Conservation (phyloP, 169 alveolate genomes). For the Plasmodium gonderi region DNA sequence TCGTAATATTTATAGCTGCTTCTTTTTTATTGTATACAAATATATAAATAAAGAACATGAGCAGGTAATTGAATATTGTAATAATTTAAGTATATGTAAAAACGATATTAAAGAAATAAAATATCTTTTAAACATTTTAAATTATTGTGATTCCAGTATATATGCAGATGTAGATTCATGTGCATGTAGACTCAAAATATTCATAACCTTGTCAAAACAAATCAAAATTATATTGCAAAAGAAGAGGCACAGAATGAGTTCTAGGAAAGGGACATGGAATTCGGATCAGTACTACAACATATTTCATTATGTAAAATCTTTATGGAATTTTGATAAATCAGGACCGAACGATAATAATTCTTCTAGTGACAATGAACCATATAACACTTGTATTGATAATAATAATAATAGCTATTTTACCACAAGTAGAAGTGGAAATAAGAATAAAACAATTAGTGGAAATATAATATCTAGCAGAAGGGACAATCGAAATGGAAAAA, state of each 20-base stretch:
- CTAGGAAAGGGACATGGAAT: slow-evolving; percentile 13
- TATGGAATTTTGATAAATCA: slow-evolving; percentile 70
- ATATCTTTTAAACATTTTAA: slow-evolving; percentile 62
- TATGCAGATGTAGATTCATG: slow-evolving; percentile 73
- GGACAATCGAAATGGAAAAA: not conserved
- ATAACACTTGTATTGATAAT: not conserved
- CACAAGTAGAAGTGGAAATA: not conserved
- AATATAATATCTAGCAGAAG: not conserved
- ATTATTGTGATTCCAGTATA: slow-evolving; percentile 56
- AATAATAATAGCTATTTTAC: not conserved
- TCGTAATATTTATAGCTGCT: slow-evolving; percentile 61
- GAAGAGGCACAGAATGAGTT: slow-evolving; percentile 25
- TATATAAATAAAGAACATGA: slow-evolving; percentile 68
- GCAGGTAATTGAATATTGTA: slow-evolving; percentile 70
- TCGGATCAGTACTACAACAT: slow-evolving; percentile 58
- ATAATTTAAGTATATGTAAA: slow-evolving; percentile 64
- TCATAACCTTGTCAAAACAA: slow-evolving; percentile 52
- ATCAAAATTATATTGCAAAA: slow-evolving; percentile 43
- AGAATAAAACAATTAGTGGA: no score
- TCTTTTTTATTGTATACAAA: slow-evolving; percentile 71
- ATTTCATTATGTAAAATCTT: slow-evolving; percentile 65
- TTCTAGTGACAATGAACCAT: slow-evolving; percentile 4
- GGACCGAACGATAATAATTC: slow-evolving; percentile 34
- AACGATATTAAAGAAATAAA: slow-evolving; percentile 72
- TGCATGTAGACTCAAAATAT: slow-evolving; percentile 73